These are phyloP conservation scores for Aechmea fasciata DNA, from an alignment of 176 grass and related monocot species.

Conservation along the genomic window DNA sequence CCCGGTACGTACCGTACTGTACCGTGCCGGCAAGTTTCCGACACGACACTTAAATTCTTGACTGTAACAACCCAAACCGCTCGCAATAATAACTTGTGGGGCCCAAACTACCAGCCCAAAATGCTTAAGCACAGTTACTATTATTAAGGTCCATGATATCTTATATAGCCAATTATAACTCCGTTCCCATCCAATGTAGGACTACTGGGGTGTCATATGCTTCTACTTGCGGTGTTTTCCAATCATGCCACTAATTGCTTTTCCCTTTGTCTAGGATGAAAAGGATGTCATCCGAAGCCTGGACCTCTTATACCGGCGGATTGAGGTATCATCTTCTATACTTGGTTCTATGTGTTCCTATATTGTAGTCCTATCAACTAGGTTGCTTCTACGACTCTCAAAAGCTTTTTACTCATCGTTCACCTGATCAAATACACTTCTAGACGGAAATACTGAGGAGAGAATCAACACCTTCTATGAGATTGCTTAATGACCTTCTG, in stretches of 20 bases:
- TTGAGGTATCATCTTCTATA: slow-evolving; percentile 44
- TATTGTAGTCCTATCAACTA: not conserved
- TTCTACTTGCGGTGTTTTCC: slow-evolving; percentile 8
- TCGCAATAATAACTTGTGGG: too few relatives aligned
- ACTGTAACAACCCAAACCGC: too few relatives aligned
- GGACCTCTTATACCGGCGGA: slow-evolving; percentile 82
- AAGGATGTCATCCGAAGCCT: slow-evolving; percentile 83
- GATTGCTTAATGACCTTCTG: slow-evolving; percentile 78
- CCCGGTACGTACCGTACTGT: too few relatives aligned
- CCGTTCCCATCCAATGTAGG: not conserved
- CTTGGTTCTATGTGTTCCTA: not conserved
- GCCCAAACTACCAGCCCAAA: too few relatives aligned
- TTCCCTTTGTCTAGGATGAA: slow-evolving; percentile 48
- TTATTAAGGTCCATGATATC: too few relatives aligned
- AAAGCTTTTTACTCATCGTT: not conserved
- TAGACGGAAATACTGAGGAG: slow-evolving; percentile 89
- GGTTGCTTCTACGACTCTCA: not conserved
- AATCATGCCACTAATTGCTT: slow-evolving; percentile 17
- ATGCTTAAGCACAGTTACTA: too few relatives aligned
- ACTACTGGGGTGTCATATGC: not conserved
- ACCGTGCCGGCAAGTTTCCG: too few relatives aligned
- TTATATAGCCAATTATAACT: too few relatives aligned
- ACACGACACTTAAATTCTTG: too few relatives aligned
- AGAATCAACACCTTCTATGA: slow-evolving; percentile 80
- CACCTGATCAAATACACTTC: not conserved